Evolutionary conservation across 306 rosid species (phyloP), one percentile per base, ranked within the genome.

Genomic region (Cyamopsis tetragonoloba): DNA sequence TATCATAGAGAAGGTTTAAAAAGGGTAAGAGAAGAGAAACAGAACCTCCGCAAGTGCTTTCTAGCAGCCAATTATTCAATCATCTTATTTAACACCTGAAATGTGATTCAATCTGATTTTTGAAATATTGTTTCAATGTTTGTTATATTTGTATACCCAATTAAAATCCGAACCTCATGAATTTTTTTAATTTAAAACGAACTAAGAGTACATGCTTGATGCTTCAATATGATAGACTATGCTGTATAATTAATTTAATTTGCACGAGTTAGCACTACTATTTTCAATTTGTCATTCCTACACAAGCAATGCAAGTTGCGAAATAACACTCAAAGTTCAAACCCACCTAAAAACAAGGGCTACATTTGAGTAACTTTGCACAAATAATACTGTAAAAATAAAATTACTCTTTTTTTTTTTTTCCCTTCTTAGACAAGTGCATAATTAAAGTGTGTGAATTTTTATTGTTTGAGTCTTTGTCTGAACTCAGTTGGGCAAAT

Each of bases 401-500:
- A 4, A 37, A 17, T 7, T 0, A 9, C 26, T 23, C 6, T 23
- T 53, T 51, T 30, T 12, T 18, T 23, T 9, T 23, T 53, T 51
- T 30, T 12, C 2, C 7, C 10, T 19, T 13, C n/a, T 50, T 26
- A 12, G 15, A 50, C 49, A 22, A 8, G 1, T 43, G n/a, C 22
- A 4, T 58, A 44, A 24, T 6, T 38, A 41, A 28, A 12, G 37
- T 18, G 37, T 27, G 42, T 10, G n/a, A 13, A 19, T 0, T 51
- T 75, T 20, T 17, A 53, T 3, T 57, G 24, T 14, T 42, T 50
- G 4, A 78, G 42, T 17, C 48, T 79, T 19, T 60, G 70, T 11
- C 47, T 68, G 9, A 80, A 66, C 63, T 71, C 65, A 12, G 8
- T 35, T 2, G 99, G 99, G 70, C 73, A 79, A 24, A 90, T 82